phyloP scores from a whole-genome alignment of 2,329 filamentous ascomycete genomes.

The Colletotrichum echinochloae region DNA sequence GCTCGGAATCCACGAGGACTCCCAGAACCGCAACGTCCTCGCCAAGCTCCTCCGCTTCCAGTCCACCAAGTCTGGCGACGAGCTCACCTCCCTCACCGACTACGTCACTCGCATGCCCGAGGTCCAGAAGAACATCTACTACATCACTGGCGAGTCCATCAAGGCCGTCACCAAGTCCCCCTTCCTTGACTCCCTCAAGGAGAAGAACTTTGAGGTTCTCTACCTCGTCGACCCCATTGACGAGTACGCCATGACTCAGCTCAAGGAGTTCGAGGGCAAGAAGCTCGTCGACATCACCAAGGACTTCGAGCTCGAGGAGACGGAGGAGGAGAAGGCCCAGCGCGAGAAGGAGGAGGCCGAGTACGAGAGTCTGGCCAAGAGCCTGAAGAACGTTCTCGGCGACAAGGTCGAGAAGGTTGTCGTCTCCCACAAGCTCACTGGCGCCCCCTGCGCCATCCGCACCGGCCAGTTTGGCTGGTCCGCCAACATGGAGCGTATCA shows the following conservation, averaged over 20 bases:
- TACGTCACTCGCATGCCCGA: slow-evolving; percentile 99
- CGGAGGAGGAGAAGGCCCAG: slow-evolving; percentile 97
- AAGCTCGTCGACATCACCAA: slow-evolving; percentile 99
- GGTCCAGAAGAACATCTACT: slow-evolving; percentile 99
- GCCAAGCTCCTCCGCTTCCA: slow-evolving; percentile 99
- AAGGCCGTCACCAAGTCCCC: slow-evolving; percentile 98
- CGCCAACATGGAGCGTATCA: slow-evolving; percentile 99
- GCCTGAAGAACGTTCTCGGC: slow-evolving; percentile 98
- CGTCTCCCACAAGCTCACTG: slow-evolving; percentile 96
- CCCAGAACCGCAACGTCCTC: slow-evolving; percentile 91
- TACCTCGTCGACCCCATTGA: slow-evolving; percentile 99
- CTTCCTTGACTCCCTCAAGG: slow-evolving; percentile 98
- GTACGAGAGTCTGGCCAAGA: slow-evolving; percentile 93
- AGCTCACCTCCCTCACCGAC: slow-evolving; percentile 93
- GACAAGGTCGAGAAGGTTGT: slow-evolving; percentile 99
- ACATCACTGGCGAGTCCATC: slow-evolving; percentile 99
- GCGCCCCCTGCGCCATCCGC: slow-evolving; percentile 96
- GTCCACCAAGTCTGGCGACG: slow-evolving; percentile 98
- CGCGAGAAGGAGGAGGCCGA: slow-evolving; percentile 99
- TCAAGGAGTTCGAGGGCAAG: slow-evolving; percentile 99
- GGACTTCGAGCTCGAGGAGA: slow-evolving; percentile 99
- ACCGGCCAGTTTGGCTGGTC: slow-evolving; percentile 99
- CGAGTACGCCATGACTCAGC: slow-evolving; percentile 99
- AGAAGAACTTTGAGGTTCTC: slow-evolving; percentile 99
- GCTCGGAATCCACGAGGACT: slow-evolving; percentile 99